These are phyloP conservation scores for Colletotrichum sp. DNA, from an alignment of 2,329 filamentous ascomycete species.

Conservation along the genomic window DNA sequence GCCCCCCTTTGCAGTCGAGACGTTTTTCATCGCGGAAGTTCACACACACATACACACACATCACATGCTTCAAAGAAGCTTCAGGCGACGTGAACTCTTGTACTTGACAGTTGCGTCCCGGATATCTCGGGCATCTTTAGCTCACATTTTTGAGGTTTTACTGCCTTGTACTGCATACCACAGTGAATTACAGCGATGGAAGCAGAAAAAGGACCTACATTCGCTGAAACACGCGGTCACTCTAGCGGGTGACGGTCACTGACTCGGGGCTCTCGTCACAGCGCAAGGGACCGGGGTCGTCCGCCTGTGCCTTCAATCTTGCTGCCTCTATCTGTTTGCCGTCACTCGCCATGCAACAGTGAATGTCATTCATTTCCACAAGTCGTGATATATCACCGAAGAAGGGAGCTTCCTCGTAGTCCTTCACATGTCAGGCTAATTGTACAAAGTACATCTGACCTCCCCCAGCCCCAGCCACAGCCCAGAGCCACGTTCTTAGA, in stretches of 20 bases:
- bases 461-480: background rate
- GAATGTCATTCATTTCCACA: background rate
- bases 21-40: background rate
- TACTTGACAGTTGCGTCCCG: background rate
- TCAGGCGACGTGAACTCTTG: background rate
- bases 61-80: background rate
- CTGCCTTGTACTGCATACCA: background rate
- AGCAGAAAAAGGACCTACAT: background rate
- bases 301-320: background rate
- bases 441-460: background rate
- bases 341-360: background rate
- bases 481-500: background rate
- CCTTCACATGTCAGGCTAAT: background rate
- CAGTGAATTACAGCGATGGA: background rate
- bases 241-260: background rate
- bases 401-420: background rate
- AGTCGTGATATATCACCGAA: background rate
- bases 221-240: conserved; percentile 10
- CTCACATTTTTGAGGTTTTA: background rate
- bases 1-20: background rate
- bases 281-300: background rate
- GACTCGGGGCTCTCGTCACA: conserved; percentile 1
- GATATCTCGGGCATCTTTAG: background rate
- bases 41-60: background rate
- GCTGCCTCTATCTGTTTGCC: background rate